These are phyloP conservation scores for Dichomitus squalens DNA, from an alignment of 1,284 basidiomycete genomes.

Conservation along the genomic window DNA sequence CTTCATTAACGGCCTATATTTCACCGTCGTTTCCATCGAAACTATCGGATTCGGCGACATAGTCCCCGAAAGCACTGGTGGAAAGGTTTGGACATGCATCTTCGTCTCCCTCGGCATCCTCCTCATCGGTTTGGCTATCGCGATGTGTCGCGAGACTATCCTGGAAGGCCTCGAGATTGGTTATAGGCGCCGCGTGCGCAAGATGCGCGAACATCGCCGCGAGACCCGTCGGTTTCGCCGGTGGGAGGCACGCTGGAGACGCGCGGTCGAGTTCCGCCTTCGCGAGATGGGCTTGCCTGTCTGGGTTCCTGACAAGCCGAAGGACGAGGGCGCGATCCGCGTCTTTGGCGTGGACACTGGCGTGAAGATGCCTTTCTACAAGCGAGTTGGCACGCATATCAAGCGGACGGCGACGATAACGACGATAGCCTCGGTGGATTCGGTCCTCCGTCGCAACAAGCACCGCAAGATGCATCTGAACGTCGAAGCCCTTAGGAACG, in stretches of 20 bases:
- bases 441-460: constrained; percentile 25
- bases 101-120: constrained; percentile 65
- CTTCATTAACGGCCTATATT: constrained; percentile 74
- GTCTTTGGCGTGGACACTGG: constrained; percentile 25
- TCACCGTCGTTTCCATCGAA: constrained; percentile 70
- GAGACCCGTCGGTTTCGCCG: constrained; percentile 40
- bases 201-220: constrained; percentile 42
- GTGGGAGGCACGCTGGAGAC: constrained; percentile 53
- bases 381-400: constrained; percentile 8
- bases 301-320: constrained; percentile 48
- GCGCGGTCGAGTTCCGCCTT: constrained; percentile 61
- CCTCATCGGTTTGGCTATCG: constrained; percentile 65
- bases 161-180: constrained; percentile 68
- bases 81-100: constrained; percentile 58
- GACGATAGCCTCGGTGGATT: constrained; percentile 14
- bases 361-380: constrained; percentile 12
- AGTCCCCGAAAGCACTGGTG: constrained; percentile 47
- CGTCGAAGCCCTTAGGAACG: constrained; percentile 52
- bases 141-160: constrained; percentile 69
- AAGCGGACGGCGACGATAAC: constrained; percentile 15
- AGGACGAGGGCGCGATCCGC: constrained; percentile 22
- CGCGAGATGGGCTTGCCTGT: constrained; percentile 46
- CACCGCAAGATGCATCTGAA: constrained; percentile 57
- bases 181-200: constrained; percentile 54
- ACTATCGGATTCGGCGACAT: constrained; percentile 86